A percentile compares a stretch with the other conserved stretches of the same genome.
These are phyloP conservation scores for Penicillium sp. DNA, from an alignment of 2,329 filamentous ascomycete species.

Conservation along the genomic window DNA sequence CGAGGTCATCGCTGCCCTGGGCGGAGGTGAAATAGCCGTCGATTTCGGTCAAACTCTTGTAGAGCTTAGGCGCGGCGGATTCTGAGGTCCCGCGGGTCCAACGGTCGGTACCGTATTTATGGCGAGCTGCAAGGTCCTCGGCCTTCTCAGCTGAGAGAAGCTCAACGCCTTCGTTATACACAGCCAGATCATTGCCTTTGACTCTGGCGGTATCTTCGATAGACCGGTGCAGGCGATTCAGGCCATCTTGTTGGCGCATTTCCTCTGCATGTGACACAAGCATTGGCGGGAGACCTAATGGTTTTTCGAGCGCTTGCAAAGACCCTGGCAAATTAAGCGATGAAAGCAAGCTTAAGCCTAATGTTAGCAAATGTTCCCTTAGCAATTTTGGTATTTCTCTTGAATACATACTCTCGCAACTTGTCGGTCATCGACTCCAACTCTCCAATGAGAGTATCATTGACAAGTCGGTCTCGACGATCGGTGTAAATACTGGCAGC, in stretches of 20 bases:
- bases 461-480: constrained; percentile 83
- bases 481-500: constrained; percentile 95
- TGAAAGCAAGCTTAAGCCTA: constrained; percentile 57
- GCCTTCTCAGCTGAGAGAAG: constrained; percentile 75
- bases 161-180: constrained; percentile 81
- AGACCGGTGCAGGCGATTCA: constrained; percentile 72
- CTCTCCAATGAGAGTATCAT: constrained; percentile 80
- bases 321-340: constrained; percentile 88
- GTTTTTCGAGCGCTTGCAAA: constrained; percentile 91
- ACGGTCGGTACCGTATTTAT: constrained; percentile 80
- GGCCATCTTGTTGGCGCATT: constrained; percentile 83
- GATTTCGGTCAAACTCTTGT: constrained; percentile 73
- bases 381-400: no score
- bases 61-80: constrained; percentile 69
- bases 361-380: constrained; percentile 11
- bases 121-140: constrained; percentile 74
- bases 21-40: constrained; percentile 80
- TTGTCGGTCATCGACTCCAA: constrained; percentile 77
- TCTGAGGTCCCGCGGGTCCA: constrained; percentile 74
- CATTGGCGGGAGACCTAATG: constrained; percentile 80
- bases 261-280: constrained; percentile 90
- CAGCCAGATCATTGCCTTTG: constrained; percentile 72
- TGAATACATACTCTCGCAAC: constrained; percentile 63
- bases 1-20: constrained; percentile 64
- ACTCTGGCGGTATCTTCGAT: constrained; percentile 89